Evolutionary conservation across 352 stramenopile species (phyloP).

Genomic region (Pythium diclinum): DNA sequence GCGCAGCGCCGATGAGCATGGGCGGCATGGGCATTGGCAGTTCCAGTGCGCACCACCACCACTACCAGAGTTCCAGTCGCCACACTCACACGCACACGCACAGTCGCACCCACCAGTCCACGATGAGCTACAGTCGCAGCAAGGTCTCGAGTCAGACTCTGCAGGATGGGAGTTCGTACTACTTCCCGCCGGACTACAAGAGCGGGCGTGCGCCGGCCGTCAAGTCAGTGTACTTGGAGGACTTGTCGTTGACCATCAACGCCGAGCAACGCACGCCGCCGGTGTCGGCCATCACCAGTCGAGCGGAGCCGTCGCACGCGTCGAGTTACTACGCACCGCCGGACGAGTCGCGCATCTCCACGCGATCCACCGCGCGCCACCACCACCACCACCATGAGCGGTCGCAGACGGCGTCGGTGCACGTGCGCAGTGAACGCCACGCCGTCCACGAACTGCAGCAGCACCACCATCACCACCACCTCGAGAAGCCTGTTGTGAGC

Average conservation of each 20-base stretch:
- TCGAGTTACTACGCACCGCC: constrained; percentile 25
- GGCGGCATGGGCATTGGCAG: constrained; percentile 9
- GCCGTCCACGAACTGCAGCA: constrained; percentile 3
- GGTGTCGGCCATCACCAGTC: neutral
- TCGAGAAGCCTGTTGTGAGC: neutral
- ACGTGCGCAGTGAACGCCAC: constrained; percentile 19
- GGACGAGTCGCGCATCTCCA: constrained; percentile 10
- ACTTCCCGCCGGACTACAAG: constrained; percentile 21
- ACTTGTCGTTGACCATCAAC: constrained; percentile 17
- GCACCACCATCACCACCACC: constrained; percentile 6
- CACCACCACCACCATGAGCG: constrained; percentile 13
- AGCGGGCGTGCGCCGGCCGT: constrained; percentile 17
- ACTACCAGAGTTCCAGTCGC: constrained; percentile 24
- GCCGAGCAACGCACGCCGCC: constrained; percentile 15
- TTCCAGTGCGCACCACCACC: constrained; percentile 6
- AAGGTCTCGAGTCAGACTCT: neutral
- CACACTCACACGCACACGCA: constrained; percentile 34
- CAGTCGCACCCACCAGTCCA: constrained; percentile 22
- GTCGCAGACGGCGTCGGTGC: neutral
- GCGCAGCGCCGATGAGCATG: constrained; percentile 17
- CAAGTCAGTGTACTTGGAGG: constrained; percentile 26
- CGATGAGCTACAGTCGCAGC: constrained; percentile 24
- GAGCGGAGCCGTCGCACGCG: constrained; percentile 3
- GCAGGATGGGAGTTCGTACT: neutral
- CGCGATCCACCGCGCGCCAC: neutral